A percentile compares a stretch with the other conserved stretches of the same genome.
phyloP scores from a whole-genome alignment of 1,284 basidiomycete genomes.

The Rhizoctonia solani region DNA sequence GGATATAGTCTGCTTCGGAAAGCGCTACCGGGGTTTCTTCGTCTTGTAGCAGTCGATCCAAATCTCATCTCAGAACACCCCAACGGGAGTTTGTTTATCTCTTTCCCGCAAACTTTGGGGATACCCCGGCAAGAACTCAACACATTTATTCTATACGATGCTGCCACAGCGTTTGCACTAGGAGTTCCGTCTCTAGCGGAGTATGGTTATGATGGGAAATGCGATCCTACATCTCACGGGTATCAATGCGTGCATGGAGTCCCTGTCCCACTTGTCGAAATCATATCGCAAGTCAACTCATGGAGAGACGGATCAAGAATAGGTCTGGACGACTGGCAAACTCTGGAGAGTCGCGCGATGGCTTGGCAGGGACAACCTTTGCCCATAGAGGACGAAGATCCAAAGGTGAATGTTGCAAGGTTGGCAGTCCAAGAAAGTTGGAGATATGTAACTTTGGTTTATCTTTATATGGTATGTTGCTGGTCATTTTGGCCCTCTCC shows the following conservation, averaged over 20 bases:
- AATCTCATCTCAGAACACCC: not conserved
- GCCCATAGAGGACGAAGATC: not conserved
- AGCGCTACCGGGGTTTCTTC: not conserved
- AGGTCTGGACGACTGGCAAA: not conserved
- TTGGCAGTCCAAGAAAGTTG: conserved; percentile 13
- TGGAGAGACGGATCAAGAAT: conserved; percentile 3
- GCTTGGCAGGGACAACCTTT: not conserved
- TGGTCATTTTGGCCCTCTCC: not conserved
- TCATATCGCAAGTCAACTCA: conserved; percentile 1
- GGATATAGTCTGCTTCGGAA: conserved; percentile 5
- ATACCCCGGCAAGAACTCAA: conserved; percentile 1
- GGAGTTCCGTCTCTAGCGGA: conserved; percentile 7
- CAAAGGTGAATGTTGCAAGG: not conserved
- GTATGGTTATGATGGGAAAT: not conserved
- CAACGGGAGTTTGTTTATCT: not conserved
- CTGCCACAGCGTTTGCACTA: not conserved
- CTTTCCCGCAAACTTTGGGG: not conserved
- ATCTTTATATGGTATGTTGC: conserved; percentile 32
- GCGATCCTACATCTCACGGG: not conserved
- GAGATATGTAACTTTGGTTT: conserved; percentile 23
- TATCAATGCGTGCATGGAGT: conserved; percentile 20
- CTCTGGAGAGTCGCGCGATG: not conserved
- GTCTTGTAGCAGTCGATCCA: not conserved
- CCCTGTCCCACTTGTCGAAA: not conserved
- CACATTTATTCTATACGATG: conserved; percentile 12